Conservation (phyloP, 1,284 basidiomycete genomes). For the Ceratobasidium sp. region DNA sequence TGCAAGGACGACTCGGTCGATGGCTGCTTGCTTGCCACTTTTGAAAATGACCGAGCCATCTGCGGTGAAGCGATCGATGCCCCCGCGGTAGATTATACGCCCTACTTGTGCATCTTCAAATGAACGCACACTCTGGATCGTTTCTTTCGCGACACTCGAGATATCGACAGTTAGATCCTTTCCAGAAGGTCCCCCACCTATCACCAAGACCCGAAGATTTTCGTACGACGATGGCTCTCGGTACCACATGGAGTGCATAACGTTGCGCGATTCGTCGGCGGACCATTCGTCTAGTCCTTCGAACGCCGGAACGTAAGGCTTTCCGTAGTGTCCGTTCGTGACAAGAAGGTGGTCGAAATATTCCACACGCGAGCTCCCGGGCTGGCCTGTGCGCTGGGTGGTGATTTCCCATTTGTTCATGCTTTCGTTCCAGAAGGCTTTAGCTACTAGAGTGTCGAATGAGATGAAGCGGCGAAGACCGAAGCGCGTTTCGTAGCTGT, state of each 20-base stretch:
- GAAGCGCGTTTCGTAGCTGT: slow-evolving; percentile 71
- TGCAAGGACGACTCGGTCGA: slow-evolving; percentile 76
- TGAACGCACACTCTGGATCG: slow-evolving; percentile 66
- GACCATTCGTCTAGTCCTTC: slow-evolving; percentile 73
- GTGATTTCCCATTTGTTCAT: slow-evolving; percentile 60
- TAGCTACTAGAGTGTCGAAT: slow-evolving; percentile 56
- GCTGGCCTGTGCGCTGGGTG: slow-evolving; percentile 46
- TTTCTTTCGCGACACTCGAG: slow-evolving; percentile 57
- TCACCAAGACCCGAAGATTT: slow-evolving; percentile 70
- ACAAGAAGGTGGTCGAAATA: slow-evolving; percentile 74
- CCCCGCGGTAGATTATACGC: slow-evolving; percentile 21
- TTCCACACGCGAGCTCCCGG: not conserved
- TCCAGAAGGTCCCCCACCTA: slow-evolving; percentile 80
- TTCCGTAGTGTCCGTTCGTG: slow-evolving; percentile 78
- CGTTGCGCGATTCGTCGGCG: slow-evolving; percentile 52
- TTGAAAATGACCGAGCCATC: slow-evolving; percentile 38
- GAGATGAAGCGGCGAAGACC: slow-evolving; percentile 68
- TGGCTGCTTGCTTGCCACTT: slow-evolving; percentile 45
- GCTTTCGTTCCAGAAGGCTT: slow-evolving; percentile 56
- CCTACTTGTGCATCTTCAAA: slow-evolving; percentile 24
- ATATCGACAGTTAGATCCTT: slow-evolving; percentile 72
- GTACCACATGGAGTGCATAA: slow-evolving; percentile 76
- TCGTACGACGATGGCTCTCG: slow-evolving; percentile 62
- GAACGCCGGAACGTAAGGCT: slow-evolving; percentile 71
- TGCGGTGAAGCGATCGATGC: slow-evolving; percentile 23